Conservation (phyloP, 78 protist species). For the Speleostelium caveatum region DNA sequence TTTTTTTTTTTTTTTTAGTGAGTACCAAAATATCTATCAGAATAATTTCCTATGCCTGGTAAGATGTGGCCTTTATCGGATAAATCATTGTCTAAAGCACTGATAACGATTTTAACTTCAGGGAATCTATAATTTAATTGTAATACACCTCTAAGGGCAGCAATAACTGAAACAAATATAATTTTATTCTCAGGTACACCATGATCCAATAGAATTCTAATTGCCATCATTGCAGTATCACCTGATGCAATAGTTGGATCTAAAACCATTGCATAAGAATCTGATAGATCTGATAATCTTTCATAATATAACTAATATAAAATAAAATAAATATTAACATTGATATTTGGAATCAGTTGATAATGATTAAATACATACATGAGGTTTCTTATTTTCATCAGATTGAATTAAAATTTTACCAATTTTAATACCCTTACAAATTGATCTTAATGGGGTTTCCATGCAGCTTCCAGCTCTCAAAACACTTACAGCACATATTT, state of each 20-base stretch:
- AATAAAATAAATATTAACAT: background rate
- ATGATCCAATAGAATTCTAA: conserved; percentile 75
- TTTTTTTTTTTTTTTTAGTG: background rate
- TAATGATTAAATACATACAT: background rate
- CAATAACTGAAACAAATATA: conserved; percentile 70
- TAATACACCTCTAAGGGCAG: conserved; percentile 47
- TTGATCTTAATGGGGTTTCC: conserved; percentile 86
- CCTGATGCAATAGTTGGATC: conserved; percentile 87
- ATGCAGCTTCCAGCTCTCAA: conserved; percentile 89
- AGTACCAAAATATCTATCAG: conserved; percentile 81
- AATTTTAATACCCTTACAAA: conserved; percentile 85
- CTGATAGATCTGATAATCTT: conserved; percentile 61
- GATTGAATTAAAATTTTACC: conserved; percentile 92
- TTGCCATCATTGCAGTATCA: conserved; percentile 73
- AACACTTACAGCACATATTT: conserved; percentile 83
- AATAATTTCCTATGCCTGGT: conserved; percentile 77
- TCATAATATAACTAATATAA: conserved; percentile 68
- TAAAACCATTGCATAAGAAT: conserved; percentile 74
- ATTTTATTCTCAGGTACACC: conserved; percentile 79
- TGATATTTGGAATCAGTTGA: background rate
- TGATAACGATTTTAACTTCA: conserved; percentile 52
- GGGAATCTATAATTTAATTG: conserved; percentile 74
- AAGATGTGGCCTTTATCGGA: conserved; percentile 60
- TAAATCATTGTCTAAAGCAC: conserved; percentile 60
- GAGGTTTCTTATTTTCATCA: conserved; percentile 82